phyloP scores from a whole-genome alignment of 1,284 basidiomycete genomes.

The Ceratobasidium sp. region DNA sequence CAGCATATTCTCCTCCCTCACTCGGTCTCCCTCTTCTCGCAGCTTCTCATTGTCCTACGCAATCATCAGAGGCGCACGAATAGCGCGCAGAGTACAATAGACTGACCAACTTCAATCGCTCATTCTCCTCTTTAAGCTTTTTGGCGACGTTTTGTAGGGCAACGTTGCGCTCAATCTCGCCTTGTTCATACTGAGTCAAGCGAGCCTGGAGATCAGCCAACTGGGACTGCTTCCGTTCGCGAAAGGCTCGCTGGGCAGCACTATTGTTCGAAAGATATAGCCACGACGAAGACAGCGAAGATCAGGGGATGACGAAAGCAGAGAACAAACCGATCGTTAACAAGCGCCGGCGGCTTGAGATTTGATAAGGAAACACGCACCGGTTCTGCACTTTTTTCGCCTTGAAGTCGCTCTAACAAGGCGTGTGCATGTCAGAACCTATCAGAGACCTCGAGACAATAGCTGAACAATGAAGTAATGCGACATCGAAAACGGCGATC shows the following conservation, averaged over 20 bases:
- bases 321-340: slow-evolving; percentile 23
- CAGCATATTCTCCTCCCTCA: slow-evolving; percentile 63
- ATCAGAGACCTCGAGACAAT: background rate
- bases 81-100: background rate
- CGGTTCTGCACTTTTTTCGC: slow-evolving; percentile 64
- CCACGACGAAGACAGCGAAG: slow-evolving; percentile 6
- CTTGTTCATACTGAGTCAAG: slow-evolving; percentile 84
- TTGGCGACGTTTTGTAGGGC: slow-evolving; percentile 85
- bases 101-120: slow-evolving; percentile 49
- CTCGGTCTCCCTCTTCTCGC: slow-evolving; percentile 65
- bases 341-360: slow-evolving; percentile 43
- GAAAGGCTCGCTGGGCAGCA: slow-evolving; percentile 88
- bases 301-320: slow-evolving; percentile 5
- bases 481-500: background rate
- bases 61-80: slow-evolving; percentile 2
- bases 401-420: slow-evolving; percentile 40
- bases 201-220: slow-evolving; percentile 89
- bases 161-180: slow-evolving; percentile 87
- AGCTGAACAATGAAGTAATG: background rate
- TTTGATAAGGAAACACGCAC: slow-evolving; percentile 52
- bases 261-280: slow-evolving; percentile 55
- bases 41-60: slow-evolving; percentile 57
- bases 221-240: slow-evolving; percentile 88
- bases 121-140: slow-evolving; percentile 86
- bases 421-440: slow-evolving; percentile 4